phyloP scores from a whole-genome alignment of 345 rosid genomes.

The Excoecaria cochinchinensis region DNA sequence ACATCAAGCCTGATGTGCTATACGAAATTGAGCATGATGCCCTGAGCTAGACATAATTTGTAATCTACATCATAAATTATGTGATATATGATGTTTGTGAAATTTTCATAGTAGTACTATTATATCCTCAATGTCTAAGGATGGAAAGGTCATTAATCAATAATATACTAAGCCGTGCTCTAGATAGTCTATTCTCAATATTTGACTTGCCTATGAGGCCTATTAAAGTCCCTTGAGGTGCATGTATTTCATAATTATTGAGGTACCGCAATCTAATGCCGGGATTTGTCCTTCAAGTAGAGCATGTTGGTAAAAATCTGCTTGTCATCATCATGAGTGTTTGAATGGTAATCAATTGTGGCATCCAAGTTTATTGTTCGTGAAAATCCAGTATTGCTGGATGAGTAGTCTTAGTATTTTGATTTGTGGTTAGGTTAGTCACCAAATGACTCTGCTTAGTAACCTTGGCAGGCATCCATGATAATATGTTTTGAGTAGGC shows the following conservation, averaged over 20 bases:
- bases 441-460: background rate
- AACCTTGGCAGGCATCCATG: background rate
- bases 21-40: background rate
- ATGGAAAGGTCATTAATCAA: conserved; percentile 15
- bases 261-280: background rate
- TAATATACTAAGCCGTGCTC: conserved; percentile 1
- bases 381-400: background rate
- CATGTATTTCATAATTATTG: conserved; percentile 14
- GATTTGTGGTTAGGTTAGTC: background rate
- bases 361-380: background rate
- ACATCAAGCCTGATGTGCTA: background rate
- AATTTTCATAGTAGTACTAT: background rate
- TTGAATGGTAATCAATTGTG: background rate
- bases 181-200: conserved; percentile 6
- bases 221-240: background rate
- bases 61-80: conserved; percentile 2
- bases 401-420: background rate
- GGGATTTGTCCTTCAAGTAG: background rate
- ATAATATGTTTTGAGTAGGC: background rate
- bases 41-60: background rate
- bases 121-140: conserved; percentile 5
- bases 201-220: background rate
- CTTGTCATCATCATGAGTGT: background rate
- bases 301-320: background rate
- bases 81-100: conserved; percentile 1